phyloP scores from a whole-genome alignment of 345 rosid species.

The Brassica incana region DNA sequence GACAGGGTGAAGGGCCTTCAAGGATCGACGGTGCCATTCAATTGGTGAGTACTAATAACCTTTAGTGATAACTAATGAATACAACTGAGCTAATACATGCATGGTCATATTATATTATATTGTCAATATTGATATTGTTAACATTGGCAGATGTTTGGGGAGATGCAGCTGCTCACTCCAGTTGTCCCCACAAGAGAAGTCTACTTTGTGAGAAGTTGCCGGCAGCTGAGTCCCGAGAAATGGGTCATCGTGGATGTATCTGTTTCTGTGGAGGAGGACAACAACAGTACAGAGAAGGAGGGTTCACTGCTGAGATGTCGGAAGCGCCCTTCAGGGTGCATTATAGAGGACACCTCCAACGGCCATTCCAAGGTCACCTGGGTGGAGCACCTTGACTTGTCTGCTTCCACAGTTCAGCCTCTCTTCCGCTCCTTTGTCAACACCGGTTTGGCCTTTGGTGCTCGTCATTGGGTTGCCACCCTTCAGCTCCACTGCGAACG shows the following conservation, averaged over 20 bases:
- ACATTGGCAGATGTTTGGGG: constrained; percentile 92
- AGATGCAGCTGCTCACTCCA: constrained; percentile 93
- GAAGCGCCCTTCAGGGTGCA: constrained; percentile 97
- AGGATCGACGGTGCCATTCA: constrained; percentile 72
- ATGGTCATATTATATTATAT: neutral
- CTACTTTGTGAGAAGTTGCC: constrained; percentile 78
- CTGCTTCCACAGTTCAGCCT: constrained; percentile 58
- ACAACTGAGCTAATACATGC: constrained; percentile 1
- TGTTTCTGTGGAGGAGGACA: constrained; percentile 76
- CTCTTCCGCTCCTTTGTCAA: constrained; percentile 74
- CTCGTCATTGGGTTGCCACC: constrained; percentile 86
- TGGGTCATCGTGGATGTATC: constrained; percentile 97
- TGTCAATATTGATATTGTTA: constrained; percentile 35
- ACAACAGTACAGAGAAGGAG: constrained; percentile 54
- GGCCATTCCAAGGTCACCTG: constrained; percentile 96
- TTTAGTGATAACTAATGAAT: neutral
- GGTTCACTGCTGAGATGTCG: constrained; percentile 80
- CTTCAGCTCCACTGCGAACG: constrained; percentile 89
- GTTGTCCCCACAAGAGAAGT: constrained; percentile 91
- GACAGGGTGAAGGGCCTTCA: constrained; percentile 75
- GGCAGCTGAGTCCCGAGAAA: constrained; percentile 74
- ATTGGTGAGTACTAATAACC: constrained; percentile 53
- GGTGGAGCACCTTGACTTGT: constrained; percentile 92
- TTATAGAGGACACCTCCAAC: constrained; percentile 82
- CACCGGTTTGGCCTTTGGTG: constrained; percentile 93